Conservation (phyloP, 106 monocot species). For the Dioscorea dumetorum region DNA sequence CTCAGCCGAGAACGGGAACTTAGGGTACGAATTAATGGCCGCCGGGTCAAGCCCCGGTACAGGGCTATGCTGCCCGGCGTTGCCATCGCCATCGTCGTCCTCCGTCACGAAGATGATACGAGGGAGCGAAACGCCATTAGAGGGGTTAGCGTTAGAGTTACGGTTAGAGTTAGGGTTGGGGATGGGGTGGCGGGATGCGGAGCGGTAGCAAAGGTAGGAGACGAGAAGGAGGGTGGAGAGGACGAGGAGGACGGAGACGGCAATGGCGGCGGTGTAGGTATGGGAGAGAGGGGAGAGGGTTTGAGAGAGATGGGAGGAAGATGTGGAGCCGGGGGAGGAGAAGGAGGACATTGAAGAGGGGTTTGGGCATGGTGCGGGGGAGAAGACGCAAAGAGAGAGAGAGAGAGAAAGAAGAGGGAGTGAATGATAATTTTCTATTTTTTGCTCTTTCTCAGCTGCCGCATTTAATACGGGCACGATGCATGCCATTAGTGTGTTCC, state of each 20-base stretch:
- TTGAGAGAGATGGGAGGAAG: background rate
- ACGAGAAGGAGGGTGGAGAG: slow-evolving; percentile 43
- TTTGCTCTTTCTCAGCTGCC: slow-evolving; percentile 18
- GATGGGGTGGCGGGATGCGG: background rate
- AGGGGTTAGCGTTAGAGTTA: background rate
- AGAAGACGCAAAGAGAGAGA: background rate
- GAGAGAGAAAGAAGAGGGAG: background rate
- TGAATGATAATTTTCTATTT: background rate
- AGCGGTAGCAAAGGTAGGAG: slow-evolving; percentile 53
- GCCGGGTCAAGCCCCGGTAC: slow-evolving; percentile 41
- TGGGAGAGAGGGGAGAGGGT: slow-evolving; percentile 4
- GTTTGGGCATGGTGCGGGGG: background rate
- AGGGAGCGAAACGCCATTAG: slow-evolving; percentile 27
- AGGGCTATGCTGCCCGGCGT: background rate
- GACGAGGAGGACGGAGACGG: slow-evolving; percentile 43
- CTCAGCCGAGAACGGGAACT: slow-evolving; percentile 30
- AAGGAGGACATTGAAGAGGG: background rate
- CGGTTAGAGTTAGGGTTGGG: background rate
- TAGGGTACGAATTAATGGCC: slow-evolving; percentile 56
- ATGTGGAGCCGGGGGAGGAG: background rate
- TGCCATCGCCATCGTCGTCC: slow-evolving; percentile 26
- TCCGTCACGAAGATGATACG: slow-evolving; percentile 59
- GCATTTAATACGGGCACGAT: slow-evolving; percentile 27
- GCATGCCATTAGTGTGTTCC: too few relatives aligned
- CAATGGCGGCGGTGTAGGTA: slow-evolving; percentile 58